Conservation (phyloP, 2,329 filamentous ascomycete genomes). For the Apiospora malaysiana region DNA sequence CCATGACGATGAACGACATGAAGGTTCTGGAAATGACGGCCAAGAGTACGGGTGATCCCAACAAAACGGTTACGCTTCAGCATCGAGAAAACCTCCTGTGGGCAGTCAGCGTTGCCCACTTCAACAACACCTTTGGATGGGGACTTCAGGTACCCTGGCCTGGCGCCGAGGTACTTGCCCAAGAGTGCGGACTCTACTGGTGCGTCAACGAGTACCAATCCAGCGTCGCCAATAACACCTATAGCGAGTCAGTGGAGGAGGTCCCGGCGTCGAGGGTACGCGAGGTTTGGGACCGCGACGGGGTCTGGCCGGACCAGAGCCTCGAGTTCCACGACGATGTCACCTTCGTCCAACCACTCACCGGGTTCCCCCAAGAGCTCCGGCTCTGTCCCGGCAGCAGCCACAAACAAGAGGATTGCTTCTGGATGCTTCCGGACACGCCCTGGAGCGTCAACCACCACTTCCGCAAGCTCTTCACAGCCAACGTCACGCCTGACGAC, state of each 20-base stretch:
- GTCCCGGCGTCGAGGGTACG: background rate
- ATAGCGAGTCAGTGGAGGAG: background rate
- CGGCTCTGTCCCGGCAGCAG: background rate
- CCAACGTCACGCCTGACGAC: background rate
- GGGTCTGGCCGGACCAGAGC: background rate
- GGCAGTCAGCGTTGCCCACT: constrained; percentile 4
- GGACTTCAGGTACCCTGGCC: background rate
- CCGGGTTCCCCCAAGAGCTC: background rate
- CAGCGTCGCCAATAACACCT: background rate
- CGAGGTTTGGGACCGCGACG: background rate
- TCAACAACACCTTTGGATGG: background rate
- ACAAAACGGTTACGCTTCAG: background rate
- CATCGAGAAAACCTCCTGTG: constrained; percentile 19
- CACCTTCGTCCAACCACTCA: background rate
- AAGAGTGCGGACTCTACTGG: constrained; percentile 20
- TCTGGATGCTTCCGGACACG: background rate
- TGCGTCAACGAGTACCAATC: constrained; percentile 13
- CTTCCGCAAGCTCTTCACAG: background rate
- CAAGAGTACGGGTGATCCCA: background rate
- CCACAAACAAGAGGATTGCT: background rate
- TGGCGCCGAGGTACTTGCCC: background rate
- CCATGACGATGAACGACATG: background rate
- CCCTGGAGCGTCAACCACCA: background rate
- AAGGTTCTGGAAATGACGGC: background rate
- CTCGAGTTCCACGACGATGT: background rate